Percentiles rank a stretch among this genome's conserved stretches.
These are phyloP conservation scores for Trypanosoma scelopori DNA, from an alignment of 208 protist species.

Conservation along the genomic window DNA sequence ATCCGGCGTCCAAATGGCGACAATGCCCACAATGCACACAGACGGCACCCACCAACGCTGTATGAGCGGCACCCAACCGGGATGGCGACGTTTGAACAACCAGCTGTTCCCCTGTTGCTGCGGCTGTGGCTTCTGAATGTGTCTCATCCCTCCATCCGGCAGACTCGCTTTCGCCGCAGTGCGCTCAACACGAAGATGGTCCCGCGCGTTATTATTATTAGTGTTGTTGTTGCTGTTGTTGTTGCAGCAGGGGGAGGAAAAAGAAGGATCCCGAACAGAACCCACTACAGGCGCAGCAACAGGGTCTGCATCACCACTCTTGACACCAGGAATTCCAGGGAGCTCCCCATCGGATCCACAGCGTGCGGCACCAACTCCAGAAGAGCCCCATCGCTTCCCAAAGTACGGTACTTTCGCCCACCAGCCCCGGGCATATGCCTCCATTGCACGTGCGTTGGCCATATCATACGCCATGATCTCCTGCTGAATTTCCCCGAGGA, in stretches of 20 bases:
- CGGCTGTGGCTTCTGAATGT: neutral
- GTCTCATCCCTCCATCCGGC: neutral
- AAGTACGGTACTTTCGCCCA: conserved; percentile 65
- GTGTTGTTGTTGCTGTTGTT: no score
- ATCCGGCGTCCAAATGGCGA: conserved; percentile 76
- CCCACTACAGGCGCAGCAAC: no score
- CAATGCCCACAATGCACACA: conserved; percentile 40
- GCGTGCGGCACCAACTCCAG: conserved; percentile 1
- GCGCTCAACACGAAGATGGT: conserved; percentile 53
- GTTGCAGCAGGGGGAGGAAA: neutral
- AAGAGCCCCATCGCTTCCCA: conserved; percentile 34
- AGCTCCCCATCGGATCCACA: neutral
- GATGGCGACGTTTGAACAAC: conserved; percentile 74
- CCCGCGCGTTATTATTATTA: no score
- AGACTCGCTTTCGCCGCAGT: conserved; percentile 29
- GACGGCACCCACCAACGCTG: conserved; percentile 86
- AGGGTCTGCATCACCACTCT: conserved; percentile 9
- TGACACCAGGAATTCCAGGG: neutral
- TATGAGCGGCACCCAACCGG: conserved; percentile 77
- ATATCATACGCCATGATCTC: conserved; percentile 83
- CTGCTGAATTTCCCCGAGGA: conserved; percentile 74
- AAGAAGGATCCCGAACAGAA: no score
- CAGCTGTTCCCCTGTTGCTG: conserved; percentile 55
- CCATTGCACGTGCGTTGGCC: conserved; percentile 78
- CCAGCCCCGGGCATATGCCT: conserved; percentile 56